These are phyloP conservation scores for Mrakia hoshinonis DNA, from an alignment of 768 basidiomycete genomes.

Conservation along the genomic window DNA sequence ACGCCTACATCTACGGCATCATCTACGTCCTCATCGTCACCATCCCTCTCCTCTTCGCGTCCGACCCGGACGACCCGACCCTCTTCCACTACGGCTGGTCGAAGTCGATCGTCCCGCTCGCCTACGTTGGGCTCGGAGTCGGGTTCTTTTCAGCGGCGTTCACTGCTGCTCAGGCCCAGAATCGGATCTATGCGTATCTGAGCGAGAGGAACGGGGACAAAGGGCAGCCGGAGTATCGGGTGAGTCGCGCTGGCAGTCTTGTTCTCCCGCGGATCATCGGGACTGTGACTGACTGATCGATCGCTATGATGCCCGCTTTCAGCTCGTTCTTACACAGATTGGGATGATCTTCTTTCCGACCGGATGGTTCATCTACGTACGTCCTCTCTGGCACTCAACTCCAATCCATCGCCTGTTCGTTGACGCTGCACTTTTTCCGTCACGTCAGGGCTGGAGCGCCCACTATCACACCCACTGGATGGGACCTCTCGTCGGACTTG, in stretches of 20 bases:
- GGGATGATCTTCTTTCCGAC: slow-evolving; percentile 29
- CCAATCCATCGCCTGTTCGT: not conserved
- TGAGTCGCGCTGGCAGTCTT: not conserved
- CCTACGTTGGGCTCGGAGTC: slow-evolving; percentile 21
- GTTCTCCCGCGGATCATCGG: not conserved
- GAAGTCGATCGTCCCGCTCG: slow-evolving; percentile 9
- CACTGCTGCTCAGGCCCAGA: slow-evolving; percentile 19
- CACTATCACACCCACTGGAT: slow-evolving; percentile 15
- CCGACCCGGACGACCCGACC: not conserved
- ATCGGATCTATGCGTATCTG: slow-evolving; percentile 25
- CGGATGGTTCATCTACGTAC: slow-evolving; percentile 4
- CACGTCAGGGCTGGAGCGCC: slow-evolving; percentile 1
- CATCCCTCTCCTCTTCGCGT: slow-evolving; percentile 17
- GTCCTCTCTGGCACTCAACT: too few relatives aligned
- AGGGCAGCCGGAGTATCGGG: slow-evolving; percentile 26
- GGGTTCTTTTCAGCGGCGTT: slow-evolving; percentile 25
- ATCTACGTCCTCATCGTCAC: slow-evolving; percentile 19
- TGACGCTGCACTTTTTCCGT: not conserved
- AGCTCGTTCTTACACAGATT: slow-evolving; percentile 26
- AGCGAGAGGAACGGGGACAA: slow-evolving; percentile 14
- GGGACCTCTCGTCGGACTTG: slow-evolving; percentile 10
- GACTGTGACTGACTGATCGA: too few relatives aligned
- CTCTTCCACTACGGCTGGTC: slow-evolving; percentile 28
- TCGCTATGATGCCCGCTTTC: too few relatives aligned
- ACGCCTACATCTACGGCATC: slow-evolving; percentile 13